phyloP scores from a whole-genome alignment of 1,139 yeast genomes.

The Hyphopichia burtonii region DNA sequence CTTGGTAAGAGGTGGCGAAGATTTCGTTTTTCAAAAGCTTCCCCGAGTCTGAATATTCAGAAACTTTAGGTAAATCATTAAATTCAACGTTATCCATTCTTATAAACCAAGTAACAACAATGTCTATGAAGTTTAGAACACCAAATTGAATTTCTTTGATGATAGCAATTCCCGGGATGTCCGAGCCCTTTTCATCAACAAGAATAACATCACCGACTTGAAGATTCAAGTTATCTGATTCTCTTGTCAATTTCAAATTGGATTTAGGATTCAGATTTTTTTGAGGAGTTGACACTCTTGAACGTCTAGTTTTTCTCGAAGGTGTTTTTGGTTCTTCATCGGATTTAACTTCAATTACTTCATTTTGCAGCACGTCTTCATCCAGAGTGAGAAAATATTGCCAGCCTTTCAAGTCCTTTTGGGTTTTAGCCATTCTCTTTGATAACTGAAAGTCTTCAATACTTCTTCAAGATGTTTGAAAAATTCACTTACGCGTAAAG shows the following conservation, averaged over 20 bases:
- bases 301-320: slow-evolving; percentile 15
- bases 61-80: slow-evolving; percentile 13
- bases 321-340: slow-evolving; percentile 10
- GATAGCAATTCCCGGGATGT: slow-evolving; percentile 29
- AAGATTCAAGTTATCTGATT: slow-evolving; percentile 35
- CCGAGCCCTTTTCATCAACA: slow-evolving; percentile 17
- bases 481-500: background rate
- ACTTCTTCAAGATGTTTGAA: background rate
- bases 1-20: slow-evolving; percentile 39
- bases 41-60: slow-evolving; percentile 7
- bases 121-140: slow-evolving; percentile 33
- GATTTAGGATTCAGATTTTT: background rate
- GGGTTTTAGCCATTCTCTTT: slow-evolving; percentile 20
- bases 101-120: slow-evolving; percentile 38
- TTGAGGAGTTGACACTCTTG: slow-evolving; percentile 10
- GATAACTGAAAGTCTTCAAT: background rate
- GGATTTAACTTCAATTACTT: background rate
- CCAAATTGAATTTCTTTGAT: slow-evolving; percentile 44
- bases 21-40: slow-evolving; percentile 30
- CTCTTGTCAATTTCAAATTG: slow-evolving; percentile 22
- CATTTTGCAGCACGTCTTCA: background rate
- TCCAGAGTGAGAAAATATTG: slow-evolving; percentile 15
- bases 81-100: slow-evolving; percentile 21
- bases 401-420: slow-evolving; percentile 35
- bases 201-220: slow-evolving; percentile 41